Evolutionary conservation across 306 rosid species (phyloP).

Genomic region (cucumber (Cucumis sativus)): DNA sequence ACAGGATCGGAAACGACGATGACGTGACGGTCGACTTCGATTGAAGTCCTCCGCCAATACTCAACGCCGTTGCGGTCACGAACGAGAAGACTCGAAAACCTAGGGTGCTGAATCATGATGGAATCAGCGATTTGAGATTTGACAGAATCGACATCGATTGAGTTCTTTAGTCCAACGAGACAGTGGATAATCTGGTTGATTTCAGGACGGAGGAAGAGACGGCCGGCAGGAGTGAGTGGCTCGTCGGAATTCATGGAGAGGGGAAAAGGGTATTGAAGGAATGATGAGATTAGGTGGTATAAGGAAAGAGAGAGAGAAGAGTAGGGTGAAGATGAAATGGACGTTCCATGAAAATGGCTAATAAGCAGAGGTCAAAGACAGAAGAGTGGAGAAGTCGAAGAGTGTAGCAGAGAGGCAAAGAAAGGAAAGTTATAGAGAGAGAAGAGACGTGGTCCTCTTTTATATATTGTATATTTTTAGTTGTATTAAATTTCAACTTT

Average conservation of each 20-base stretch:
- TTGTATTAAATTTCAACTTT: background rate
- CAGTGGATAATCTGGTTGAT: constrained; percentile 56
- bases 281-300: too few species aligned
- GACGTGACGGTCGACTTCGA: constrained; percentile 43
- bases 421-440: background rate
- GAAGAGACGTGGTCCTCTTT: background rate
- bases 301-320: background rate
- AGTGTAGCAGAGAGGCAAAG: background rate
- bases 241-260: constrained; percentile 17
- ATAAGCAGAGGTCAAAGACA: background rate
- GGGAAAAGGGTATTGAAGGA: too few species aligned
- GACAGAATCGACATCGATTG: constrained; percentile 25
- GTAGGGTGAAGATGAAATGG: background rate
- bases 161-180: constrained; percentile 40
- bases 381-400: background rate
- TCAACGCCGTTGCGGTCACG: constrained; percentile 42
- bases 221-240: constrained; percentile 64
- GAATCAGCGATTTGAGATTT: constrained; percentile 28
- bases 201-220: constrained; percentile 51
- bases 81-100: constrained; percentile 64
- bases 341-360: background rate
- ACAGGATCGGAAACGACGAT: constrained; percentile 14
- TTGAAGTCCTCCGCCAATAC: constrained; percentile 56
- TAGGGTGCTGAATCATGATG: constrained; percentile 33
- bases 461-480: background rate